Evolutionary conservation across 805 yeast genomes (phyloP).

Genomic region (Saturnispora gosingensis): DNA sequence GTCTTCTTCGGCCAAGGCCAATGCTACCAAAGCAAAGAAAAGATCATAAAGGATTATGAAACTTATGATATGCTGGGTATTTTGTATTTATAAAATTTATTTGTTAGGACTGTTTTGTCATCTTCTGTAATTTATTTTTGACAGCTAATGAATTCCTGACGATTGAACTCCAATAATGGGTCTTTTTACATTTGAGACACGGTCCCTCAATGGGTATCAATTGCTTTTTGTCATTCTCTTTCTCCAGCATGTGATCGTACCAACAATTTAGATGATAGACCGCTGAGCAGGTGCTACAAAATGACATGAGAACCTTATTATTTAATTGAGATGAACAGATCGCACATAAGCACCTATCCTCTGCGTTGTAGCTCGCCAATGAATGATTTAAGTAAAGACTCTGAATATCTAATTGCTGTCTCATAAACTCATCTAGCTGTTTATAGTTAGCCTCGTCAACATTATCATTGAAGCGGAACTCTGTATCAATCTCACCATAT

Average conservation of each 20-base stretch:
- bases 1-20: constrained; percentile 18
- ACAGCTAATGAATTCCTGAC: constrained; percentile 17
- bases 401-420: constrained; percentile 8
- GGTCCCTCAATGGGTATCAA: constrained; percentile 22
- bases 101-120: not conserved
- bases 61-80: not conserved
- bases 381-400: constrained; percentile 14
- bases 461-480: constrained; percentile 1
- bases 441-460: constrained; percentile 23
- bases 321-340: constrained; percentile 13
- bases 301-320: constrained; percentile 19
- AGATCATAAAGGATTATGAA: constrained; percentile 10
- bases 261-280: constrained; percentile 31
- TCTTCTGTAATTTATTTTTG: not conserved
- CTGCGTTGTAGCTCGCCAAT: constrained; percentile 7
- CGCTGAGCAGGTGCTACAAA: constrained; percentile 19
- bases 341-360: constrained; percentile 8
- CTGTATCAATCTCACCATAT: constrained; percentile 16
- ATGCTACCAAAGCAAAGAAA: constrained; percentile 23
- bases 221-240: constrained; percentile 8
- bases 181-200: constrained; percentile 18
- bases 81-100: not conserved
- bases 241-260: constrained; percentile 15
- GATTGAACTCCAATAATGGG: constrained; percentile 24
- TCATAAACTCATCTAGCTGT: constrained; percentile 19